A percentile compares a stretch with the other conserved stretches of the same genome.
Evolutionary conservation across 148 eudicot species (phyloP).

Genomic region (Heliamphora exappendiculata): DNA sequence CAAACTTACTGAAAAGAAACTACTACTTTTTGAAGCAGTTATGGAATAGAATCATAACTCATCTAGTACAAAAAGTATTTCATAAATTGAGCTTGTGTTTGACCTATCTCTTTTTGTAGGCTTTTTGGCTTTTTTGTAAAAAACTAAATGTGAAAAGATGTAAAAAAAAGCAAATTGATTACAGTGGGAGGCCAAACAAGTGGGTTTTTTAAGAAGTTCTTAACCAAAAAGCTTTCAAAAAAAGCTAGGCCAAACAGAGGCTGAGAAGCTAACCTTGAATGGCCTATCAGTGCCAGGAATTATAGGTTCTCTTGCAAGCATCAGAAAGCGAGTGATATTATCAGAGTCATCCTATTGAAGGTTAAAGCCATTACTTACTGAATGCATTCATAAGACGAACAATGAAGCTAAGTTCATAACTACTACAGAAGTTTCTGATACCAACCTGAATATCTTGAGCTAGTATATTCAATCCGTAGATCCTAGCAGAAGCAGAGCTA

Average conservation of each 20-base stretch:
- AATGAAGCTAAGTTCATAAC: background rate
- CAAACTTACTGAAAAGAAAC: background rate
- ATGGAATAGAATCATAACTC: background rate
- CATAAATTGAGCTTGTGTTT: too few species aligned
- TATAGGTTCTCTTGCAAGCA: constrained; percentile 10
- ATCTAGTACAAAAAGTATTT: background rate
- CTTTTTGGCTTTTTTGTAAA: too few species aligned
- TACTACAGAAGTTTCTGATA: background rate
- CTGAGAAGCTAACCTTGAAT: constrained; percentile 55
- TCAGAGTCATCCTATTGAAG: constrained; percentile 52
- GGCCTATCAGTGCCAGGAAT: constrained; percentile 24
- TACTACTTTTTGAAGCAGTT: background rate
- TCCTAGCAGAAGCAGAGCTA: constrained; percentile 62
- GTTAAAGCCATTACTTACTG: background rate
- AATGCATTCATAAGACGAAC: background rate
- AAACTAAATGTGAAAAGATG: too few species aligned
- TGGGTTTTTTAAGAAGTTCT: too few species aligned
- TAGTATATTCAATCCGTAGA: constrained; percentile 68
- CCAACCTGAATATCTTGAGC: constrained; percentile 86
- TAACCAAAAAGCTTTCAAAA: too few species aligned
- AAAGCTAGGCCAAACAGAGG: too few species aligned
- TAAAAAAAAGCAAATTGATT: too few species aligned
- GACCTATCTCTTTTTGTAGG: too few species aligned
- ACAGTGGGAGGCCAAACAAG: too few species aligned
- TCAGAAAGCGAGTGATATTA: constrained; percentile 7